phyloP scores from a whole-genome alignment of 78 protist species.

The Planoprotostelium fungivorum region DNA sequence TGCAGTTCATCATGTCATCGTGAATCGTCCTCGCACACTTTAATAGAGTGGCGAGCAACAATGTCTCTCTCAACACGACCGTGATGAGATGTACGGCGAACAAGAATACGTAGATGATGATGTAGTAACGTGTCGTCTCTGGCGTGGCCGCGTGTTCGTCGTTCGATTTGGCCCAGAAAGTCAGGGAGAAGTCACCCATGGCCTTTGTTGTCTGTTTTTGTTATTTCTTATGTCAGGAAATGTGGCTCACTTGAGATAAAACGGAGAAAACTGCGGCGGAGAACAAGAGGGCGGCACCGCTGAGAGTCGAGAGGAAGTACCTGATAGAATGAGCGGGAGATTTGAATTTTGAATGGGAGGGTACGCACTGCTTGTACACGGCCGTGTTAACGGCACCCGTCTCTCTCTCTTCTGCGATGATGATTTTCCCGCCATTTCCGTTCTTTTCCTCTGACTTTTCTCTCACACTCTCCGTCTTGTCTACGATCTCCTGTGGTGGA shows the following conservation, averaged over 20 bases:
- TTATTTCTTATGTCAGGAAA: neutral
- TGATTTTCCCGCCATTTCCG: neutral
- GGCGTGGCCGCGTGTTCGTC: neutral
- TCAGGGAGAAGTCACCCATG: neutral
- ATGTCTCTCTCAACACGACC: conserved; percentile 21
- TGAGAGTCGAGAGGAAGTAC: neutral
- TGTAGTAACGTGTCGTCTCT: conserved; percentile 12
- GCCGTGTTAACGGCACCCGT: conserved; percentile 30
- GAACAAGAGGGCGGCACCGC: neutral
- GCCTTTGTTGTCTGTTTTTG: neutral
- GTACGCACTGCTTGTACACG: neutral
- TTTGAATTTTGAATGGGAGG: too few species aligned
- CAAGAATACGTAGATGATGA: conserved; percentile 29
- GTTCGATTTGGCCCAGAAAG: neutral
- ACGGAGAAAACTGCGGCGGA: neutral
- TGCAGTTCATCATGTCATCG: conserved; percentile 43
- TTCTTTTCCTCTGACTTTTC: neutral
- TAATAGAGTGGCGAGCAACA: conserved; percentile 31
- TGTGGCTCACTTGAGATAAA: neutral
- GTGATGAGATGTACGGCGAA: conserved; percentile 11
- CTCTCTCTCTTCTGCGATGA: conserved; percentile 47
- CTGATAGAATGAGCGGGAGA: too few species aligned
- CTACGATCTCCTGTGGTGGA: neutral
- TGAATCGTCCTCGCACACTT: conserved; percentile 38
- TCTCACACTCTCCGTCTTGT: neutral